Base-by-base conservation (phyloP, 805 yeast genomes). In the Kodamaea hsintzibuensis region DNA sequence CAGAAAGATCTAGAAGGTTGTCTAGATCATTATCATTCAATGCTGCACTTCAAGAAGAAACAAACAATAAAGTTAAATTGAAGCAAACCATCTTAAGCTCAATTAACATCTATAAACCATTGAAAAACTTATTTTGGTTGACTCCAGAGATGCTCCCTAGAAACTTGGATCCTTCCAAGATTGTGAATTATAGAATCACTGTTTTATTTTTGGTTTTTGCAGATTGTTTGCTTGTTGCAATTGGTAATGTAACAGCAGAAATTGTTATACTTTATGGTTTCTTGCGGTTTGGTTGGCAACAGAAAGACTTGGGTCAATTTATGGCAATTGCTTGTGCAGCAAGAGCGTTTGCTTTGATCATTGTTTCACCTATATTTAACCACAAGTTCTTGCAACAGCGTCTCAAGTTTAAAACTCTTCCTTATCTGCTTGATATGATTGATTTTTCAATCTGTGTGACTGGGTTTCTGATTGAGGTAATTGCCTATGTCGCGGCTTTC, bases 281-380 rank as follows among this genome's bases (percentile, higher is more conserved):
- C 3, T 82, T 72, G 60, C 64, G 61, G 39, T 86, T 80, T 63
- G 56, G 73, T 30, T 84, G 91, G 87, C 66, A 65, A 10, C 75
- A 87, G 17, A 76, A 72, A 3, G 77, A 77, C 35, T 64, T 87
- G 48, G 88, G 91, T 4, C 77, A 78, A 50, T 79, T 80, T 49
- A 67, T 87, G 50, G 82, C 89, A 0, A 56, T 79, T 1, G 56
- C 78, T 1, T 85, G 87, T 55, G 55, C 82, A 2, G 64, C 79
- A 2, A 74, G 81, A 57, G 82, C 89, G 0, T 19, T 77, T 0
- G 73, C 78, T 0, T 65, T 88, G 46, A 73, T 85, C 12, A 50
- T 80, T 0, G 49, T 83, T 12, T 75, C 86, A 5, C 91, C 92
- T 1, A 56, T 78, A 49, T 54, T 74, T 16, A 67, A 58, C 74